Evolutionary conservation across 176 grass and related monocot genomes (phyloP), one percentile per base, ranked within the genome.

Genomic region (Oropetium thomaeum): DNA sequence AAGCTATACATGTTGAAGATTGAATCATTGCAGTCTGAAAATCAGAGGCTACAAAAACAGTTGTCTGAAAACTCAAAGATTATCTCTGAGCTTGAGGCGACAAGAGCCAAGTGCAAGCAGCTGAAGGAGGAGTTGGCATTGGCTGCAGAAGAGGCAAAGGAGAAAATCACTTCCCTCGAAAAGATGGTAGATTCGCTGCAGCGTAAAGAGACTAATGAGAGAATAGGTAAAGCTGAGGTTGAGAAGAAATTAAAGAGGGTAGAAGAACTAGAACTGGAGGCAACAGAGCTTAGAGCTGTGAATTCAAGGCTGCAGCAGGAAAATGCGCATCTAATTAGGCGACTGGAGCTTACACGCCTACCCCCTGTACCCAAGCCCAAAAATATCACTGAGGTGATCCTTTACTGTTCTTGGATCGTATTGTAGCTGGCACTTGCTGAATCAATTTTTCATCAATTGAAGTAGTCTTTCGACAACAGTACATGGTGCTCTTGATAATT

Each of bases 1-100:
- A 88, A 99, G 83, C 60, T 95, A n/a, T 90, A 95, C 74, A 61
- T 41, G 23, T 29, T 99, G 72, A 95, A 88, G 79, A 86, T 99
- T 4, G 84, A 86, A 45, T 88, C 96, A 43, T 86, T 99, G 77
- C 74, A 89, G 64, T 71, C 92, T 61, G 92, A 99, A 70, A 99
- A 99, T 68, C 72, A 77, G 77, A 92, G 45, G 42, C 79, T 99
- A 55, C 71, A 76, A 57, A 62, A 72, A 41, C 84, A 88, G 65
- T n/a, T 95, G 43, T 70, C 80, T 2, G 89, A 92, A 40, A 81
- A 59, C 63, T 82, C 84, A 23, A 86, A 84, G 60, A 38, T 79
- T 33, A 9, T 82, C n/a, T 70, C 75, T 26, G 79, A 92, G 82
- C 84, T 92, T 63, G 87, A 95, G 76, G 77, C 23, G 5, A 82